These are phyloP conservation scores for Gossypium davidsonii DNA, from an alignment of 441 rosid species.

Conservation along the genomic window DNA sequence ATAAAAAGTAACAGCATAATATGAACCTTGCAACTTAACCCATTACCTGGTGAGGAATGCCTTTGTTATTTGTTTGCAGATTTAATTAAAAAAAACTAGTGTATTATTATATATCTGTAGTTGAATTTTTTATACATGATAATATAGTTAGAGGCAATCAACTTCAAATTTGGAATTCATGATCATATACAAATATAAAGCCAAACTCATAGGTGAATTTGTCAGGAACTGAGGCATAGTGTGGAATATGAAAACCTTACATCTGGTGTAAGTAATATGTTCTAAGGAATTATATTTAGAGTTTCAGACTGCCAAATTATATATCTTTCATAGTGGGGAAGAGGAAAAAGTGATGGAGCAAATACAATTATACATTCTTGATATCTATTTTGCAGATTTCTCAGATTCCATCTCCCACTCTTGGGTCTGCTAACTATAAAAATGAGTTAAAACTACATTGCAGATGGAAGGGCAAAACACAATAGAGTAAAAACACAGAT, in stretches of 20 bases:
- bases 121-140: not conserved
- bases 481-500: not conserved
- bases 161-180: too few species aligned
- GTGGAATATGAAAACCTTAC: not conserved
- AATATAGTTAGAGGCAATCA: not conserved
- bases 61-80: not conserved
- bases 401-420: constrained; percentile 28
- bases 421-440: constrained; percentile 27
- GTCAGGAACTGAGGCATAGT: not conserved
- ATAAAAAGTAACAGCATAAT: not conserved
- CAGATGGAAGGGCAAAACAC: constrained; percentile 12
- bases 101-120: not conserved
- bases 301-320: not conserved
- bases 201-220: not conserved
- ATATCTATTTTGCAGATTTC: constrained; percentile 23
- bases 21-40: not conserved
- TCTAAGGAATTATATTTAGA: not conserved
- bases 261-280: not conserved
- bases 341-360: constrained; percentile 21
- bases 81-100: not conserved
- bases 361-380: constrained; percentile 29
- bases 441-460: constrained; percentile 19
- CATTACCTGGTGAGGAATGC: not conserved
- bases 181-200: not conserved
- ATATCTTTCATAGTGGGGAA: constrained; percentile 1